Conservation (phyloP, 768 basidiomycete species). For the Boletus speciosus region DNA sequence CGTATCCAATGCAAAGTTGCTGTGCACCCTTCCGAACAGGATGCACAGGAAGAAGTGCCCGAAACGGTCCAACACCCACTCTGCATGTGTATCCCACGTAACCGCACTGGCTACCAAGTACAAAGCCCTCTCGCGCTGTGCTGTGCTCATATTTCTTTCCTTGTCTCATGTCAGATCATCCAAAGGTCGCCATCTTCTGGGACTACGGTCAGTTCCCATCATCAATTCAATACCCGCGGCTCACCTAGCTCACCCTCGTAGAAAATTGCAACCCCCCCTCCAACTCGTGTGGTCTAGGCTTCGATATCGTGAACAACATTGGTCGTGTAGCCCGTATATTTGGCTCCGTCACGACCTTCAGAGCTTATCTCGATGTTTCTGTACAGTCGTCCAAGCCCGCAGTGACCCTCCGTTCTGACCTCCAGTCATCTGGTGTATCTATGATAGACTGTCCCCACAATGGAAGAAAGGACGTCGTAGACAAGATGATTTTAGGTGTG, state of each 20-base stretch:
- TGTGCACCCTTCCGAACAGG: constrained; percentile 12
- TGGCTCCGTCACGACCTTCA: constrained; percentile 48
- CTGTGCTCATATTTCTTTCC: constrained; percentile 8
- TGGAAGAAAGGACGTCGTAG: constrained; percentile 37
- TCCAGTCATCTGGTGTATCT: constrained; percentile 44
- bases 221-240: not conserved
- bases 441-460: constrained; percentile 36
- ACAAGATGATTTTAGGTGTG: constrained; percentile 47
- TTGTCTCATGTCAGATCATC: constrained; percentile 32
- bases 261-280: constrained; percentile 35
- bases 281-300: constrained; percentile 35
- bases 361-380: constrained; percentile 50
- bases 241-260: constrained; percentile 8
- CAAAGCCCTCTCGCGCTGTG: constrained; percentile 19
- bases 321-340: constrained; percentile 43
- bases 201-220: constrained; percentile 30
- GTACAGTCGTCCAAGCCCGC: constrained; percentile 35
- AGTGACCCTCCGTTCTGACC: constrained; percentile 35
- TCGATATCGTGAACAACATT: constrained; percentile 42
- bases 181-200: constrained; percentile 43
- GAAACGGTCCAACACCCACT: constrained; percentile 7
- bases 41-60: constrained; percentile 9
- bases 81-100: constrained; percentile 15
- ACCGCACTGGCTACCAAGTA: constrained; percentile 14
- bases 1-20: constrained; percentile 8